Evolutionary conservation across 768 basidiomycete genomes (phyloP).

Genomic region (Kockovaella imperatae): DNA sequence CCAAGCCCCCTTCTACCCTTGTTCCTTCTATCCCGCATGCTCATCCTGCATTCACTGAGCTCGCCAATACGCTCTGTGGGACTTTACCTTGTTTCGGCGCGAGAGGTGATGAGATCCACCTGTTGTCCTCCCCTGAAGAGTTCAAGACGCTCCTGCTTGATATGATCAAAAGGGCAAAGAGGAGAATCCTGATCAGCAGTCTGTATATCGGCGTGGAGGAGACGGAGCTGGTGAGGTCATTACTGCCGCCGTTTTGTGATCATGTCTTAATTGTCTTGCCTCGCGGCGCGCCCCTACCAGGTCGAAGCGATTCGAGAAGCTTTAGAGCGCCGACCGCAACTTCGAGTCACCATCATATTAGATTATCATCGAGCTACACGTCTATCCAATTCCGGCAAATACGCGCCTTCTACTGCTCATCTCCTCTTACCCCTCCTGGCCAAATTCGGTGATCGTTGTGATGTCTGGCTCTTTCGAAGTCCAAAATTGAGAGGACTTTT

Average conservation of each 20-base stretch:
- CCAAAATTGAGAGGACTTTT: slow-evolving; percentile 71
- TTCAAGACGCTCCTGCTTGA: slow-evolving; percentile 57
- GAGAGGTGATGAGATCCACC: slow-evolving; percentile 49
- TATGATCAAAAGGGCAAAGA: slow-evolving; percentile 67
- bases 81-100: slow-evolving; percentile 43
- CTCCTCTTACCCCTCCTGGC: slow-evolving; percentile 61
- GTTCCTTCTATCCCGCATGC: slow-evolving; percentile 5
- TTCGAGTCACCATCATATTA: slow-evolving; percentile 65
- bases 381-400: slow-evolving; percentile 14
- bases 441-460: slow-evolving; percentile 64
- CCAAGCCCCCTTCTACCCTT: too few relatives aligned
- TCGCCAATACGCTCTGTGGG: slow-evolving; percentile 14
- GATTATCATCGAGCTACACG: slow-evolving; percentile 58
- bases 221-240: slow-evolving; percentile 59
- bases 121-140: slow-evolving; percentile 55
- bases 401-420: slow-evolving; percentile 54
- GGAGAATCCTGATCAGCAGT: slow-evolving; percentile 72
- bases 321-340: slow-evolving; percentile 54
- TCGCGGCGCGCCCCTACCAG: slow-evolving; percentile 50
- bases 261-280: too few relatives aligned
- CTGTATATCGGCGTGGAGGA: slow-evolving; percentile 51
- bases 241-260: background rate
- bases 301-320: slow-evolving; percentile 59
- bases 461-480: slow-evolving; percentile 75
- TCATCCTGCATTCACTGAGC: slow-evolving; percentile 19